These are phyloP conservation scores for Moesziomyces parantarcticus DNA, from an alignment of 1,284 basidiomycete species.

Conservation along the genomic window DNA sequence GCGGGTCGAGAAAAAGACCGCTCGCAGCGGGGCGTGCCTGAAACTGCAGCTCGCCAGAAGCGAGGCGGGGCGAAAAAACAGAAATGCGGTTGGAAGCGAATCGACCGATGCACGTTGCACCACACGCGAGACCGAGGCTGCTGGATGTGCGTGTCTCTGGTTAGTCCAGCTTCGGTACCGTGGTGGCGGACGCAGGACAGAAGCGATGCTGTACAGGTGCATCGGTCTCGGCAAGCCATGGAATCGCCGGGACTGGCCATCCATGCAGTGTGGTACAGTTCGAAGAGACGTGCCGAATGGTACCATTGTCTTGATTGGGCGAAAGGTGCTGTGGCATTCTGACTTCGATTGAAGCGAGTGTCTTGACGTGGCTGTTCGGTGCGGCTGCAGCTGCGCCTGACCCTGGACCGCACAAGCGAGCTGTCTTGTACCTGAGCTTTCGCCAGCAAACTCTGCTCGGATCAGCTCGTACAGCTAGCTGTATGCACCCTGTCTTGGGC, in stretches of 20 bases:
- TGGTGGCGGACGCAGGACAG: too few species aligned
- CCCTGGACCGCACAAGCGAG: constrained; percentile 4
- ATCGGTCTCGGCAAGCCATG: not conserved
- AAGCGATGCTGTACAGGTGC: too few species aligned
- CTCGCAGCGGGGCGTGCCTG: constrained; percentile 5
- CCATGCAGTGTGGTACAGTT: not conserved
- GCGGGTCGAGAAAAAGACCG: too few species aligned
- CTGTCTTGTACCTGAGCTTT: constrained; percentile 6
- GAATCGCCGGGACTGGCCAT: not conserved
- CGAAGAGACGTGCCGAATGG: not conserved
- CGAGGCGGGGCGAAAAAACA: constrained; percentile 8
- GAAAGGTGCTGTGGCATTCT: too few species aligned
- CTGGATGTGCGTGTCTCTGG: not conserved
- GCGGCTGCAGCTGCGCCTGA: not conserved
- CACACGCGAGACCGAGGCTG: not conserved
- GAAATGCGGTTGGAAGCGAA: not conserved
- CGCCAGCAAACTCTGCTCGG: not conserved
- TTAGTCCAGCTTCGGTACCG: not conserved
- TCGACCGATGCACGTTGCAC: not conserved
- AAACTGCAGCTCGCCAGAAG: constrained; percentile 3
- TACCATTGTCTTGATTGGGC: not conserved
- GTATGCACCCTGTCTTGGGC: not conserved
- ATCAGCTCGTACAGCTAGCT: not conserved
- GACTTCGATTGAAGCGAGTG: not conserved
- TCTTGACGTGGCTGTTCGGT: not conserved